Evolutionary conservation across 495 filamentous ascomycete genomes (phyloP).

Genomic region (Paragyromitra xinjiangensis): DNA sequence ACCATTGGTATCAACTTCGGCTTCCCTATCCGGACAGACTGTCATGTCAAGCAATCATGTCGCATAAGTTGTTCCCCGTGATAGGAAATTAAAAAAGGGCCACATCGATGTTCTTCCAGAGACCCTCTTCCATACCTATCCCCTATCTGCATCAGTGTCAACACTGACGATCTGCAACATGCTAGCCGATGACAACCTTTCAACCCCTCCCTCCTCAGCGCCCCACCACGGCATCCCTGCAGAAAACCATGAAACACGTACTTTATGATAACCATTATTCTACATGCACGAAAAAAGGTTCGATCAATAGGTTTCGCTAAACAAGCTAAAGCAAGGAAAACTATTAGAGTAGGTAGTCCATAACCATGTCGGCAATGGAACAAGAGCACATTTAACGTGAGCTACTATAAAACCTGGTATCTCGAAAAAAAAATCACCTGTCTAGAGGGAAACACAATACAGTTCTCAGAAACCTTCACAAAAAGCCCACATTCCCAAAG

Average conservation of each 20-base stretch:
- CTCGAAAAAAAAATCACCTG: conserved; percentile 26
- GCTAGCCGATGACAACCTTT: background rate
- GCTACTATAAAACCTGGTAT: conserved; percentile 48
- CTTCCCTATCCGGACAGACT: background rate
- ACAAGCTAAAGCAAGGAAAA: conserved; percentile 7
- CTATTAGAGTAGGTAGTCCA: conserved; percentile 33
- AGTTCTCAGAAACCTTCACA: conserved; percentile 22
- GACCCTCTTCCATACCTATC: conserved; percentile 15
- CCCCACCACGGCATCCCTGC: conserved; percentile 29
- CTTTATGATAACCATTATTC: background rate
- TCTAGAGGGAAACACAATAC: conserved; percentile 51
- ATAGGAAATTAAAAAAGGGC: background rate
- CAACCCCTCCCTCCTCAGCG: conserved; percentile 21
- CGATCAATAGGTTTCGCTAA: conserved; percentile 7
- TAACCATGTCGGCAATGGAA: conserved; percentile 12
- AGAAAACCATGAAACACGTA: conserved; percentile 6
- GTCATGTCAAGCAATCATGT: background rate
- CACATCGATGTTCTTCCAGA: background rate
- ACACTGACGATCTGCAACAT: background rate
- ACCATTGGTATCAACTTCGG: background rate
- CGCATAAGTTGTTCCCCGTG: background rate
- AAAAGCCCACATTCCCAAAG: conserved; percentile 40
- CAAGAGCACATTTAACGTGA: conserved; percentile 44
- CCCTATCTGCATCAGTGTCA: background rate
- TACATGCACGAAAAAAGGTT: background rate